A percentile compares a stretch with the other conserved stretches of the same genome.
phyloP scores from a whole-genome alignment of 441 rosid genomes.

The Codiaeum variegatum region DNA sequence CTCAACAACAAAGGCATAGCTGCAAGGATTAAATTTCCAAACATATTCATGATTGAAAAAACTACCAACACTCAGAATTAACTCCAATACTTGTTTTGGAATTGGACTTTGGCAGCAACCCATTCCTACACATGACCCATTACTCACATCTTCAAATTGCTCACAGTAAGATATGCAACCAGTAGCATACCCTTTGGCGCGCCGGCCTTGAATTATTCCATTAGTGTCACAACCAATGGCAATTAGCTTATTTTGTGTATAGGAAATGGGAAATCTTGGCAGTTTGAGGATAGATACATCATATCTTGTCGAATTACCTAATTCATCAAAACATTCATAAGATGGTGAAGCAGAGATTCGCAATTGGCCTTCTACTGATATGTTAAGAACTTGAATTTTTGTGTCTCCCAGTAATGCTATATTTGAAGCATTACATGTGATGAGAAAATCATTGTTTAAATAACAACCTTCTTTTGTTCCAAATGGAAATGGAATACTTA shows the following conservation, averaged over 20 bases:
- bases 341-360: neutral
- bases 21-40: slow-evolving; percentile 30
- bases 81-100: slow-evolving; percentile 15
- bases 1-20: slow-evolving; percentile 42
- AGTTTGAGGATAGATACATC: no score
- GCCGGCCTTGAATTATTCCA: neutral
- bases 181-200: neutral
- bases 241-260: neutral
- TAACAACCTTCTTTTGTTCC: slow-evolving; percentile 3
- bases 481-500: slow-evolving; percentile 14
- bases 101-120: slow-evolving; percentile 42
- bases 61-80: neutral
- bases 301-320: neutral
- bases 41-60: slow-evolving; percentile 17
- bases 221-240: slow-evolving; percentile 7
- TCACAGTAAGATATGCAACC: slow-evolving; percentile 16
- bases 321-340: neutral
- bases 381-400: neutral
- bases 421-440: neutral
- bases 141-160: neutral
- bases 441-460: neutral
- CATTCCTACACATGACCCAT: slow-evolving; percentile 27
- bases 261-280: neutral
- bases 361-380: neutral
- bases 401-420: neutral